Evolutionary conservation across 2,329 filamentous ascomycete species (phyloP).

Genomic region (Clonostachys rhizophaga): DNA sequence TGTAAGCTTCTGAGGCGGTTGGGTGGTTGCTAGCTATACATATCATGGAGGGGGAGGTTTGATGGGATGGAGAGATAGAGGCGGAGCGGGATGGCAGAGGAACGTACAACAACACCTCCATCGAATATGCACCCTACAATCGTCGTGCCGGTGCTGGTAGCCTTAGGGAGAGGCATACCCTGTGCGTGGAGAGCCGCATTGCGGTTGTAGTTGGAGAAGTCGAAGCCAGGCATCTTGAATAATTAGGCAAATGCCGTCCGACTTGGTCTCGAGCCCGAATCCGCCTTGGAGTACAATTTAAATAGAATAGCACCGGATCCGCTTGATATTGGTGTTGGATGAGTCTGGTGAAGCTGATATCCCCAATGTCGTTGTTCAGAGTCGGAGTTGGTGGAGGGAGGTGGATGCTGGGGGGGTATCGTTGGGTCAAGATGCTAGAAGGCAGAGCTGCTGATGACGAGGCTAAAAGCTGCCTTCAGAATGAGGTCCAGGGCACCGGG

Average conservation of each 20-base stretch:
- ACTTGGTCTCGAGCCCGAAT: no score
- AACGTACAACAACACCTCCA: constrained; percentile 85
- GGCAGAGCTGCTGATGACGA: constrained; percentile 40
- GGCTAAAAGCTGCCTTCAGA: constrained; percentile 25
- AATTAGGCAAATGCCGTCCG: not conserved
- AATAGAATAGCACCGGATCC: no score
- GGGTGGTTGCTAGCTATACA: not conserved
- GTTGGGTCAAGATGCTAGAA: not conserved
- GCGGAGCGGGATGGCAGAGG: not conserved
- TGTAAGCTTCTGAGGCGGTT: not conserved
- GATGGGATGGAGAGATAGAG: not conserved
- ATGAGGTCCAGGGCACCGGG: no score
- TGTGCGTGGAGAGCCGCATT: constrained; percentile 93
- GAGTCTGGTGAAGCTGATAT: no score
- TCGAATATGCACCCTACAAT: constrained; percentile 97
- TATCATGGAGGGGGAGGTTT: no score
- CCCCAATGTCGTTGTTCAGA: no score
- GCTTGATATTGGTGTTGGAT: no score
- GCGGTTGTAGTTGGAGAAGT: constrained; percentile 99
- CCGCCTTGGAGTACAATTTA: no score
- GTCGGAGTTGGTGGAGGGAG: not conserved
- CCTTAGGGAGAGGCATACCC: constrained; percentile 93
- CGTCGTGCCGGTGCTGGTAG: constrained; percentile 96
- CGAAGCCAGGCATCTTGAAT: constrained; percentile 85
- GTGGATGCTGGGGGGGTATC: not conserved